A percentile compares a stretch with the other conserved stretches of the same genome.
Conservation (phyloP, 2,329 filamentous ascomycete species). For the Xenoacremonium recifei region DNA sequence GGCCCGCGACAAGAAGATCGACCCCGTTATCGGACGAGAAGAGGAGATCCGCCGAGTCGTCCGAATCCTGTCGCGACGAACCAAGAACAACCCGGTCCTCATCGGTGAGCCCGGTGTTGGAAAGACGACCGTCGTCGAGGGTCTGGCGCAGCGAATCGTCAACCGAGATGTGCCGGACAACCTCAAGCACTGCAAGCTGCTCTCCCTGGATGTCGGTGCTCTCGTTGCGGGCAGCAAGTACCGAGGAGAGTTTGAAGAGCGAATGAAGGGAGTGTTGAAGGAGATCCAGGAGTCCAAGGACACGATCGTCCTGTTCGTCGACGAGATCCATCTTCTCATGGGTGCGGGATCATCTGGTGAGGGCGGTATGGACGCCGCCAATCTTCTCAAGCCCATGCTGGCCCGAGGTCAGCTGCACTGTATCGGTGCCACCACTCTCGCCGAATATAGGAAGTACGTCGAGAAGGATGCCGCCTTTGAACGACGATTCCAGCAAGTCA, state of each 20-base stretch:
- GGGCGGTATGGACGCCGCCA: conserved; percentile 98
- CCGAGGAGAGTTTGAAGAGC: conserved; percentile 96
- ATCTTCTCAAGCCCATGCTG: conserved; percentile 96
- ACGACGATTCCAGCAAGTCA: conserved; percentile 95
- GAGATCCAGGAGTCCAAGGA: conserved; percentile 94
- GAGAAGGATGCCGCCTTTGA: conserved; percentile 98
- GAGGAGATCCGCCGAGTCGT: conserved; percentile 93
- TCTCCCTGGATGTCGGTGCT: conserved; percentile 93
- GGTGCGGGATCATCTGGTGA: conserved; percentile 92
- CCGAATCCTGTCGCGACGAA: conserved; percentile 86
- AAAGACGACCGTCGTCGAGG: conserved; percentile 97
- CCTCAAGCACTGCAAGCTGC: conserved; percentile 85
- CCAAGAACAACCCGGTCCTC: conserved; percentile 97
- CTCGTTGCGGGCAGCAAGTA: conserved; percentile 98
- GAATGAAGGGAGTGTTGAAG: conserved; percentile 98
- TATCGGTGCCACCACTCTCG: conserved; percentile 92
- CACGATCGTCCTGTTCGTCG: conserved; percentile 96
- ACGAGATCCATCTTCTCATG: conserved; percentile 98
- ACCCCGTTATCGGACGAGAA: conserved; percentile 94
- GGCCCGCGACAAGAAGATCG: conserved; percentile 95
- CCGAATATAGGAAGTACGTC: conserved; percentile 97
- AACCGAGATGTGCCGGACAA: conserved; percentile 97
- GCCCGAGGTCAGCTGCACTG: conserved; percentile 96
- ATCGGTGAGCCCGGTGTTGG: conserved; percentile 98
- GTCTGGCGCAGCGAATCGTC: conserved; percentile 90